Conservation (phyloP, 1,284 basidiomycete genomes). For the Papiliotrema flavescens region DNA sequence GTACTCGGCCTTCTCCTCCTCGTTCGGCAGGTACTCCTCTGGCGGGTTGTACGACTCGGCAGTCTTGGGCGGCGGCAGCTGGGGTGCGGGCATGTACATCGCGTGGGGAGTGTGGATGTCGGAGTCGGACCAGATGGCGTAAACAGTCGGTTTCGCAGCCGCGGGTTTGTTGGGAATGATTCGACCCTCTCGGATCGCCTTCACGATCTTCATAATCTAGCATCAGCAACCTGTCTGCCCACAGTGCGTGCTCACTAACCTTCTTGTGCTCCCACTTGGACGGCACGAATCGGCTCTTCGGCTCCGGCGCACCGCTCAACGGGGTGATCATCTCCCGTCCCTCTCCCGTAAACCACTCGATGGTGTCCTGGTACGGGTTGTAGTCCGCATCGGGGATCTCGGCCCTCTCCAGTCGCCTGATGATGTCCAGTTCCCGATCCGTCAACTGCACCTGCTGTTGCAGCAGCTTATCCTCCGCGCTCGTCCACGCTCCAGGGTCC, state of each 20-base stretch:
- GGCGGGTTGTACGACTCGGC: conserved; percentile 98
- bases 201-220: conserved; percentile 99
- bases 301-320: conserved; percentile 84
- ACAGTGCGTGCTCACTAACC: conserved; percentile 53
- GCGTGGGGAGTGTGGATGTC: conserved; percentile 67
- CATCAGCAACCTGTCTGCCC: neutral
- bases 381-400: conserved; percentile 90
- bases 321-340: conserved; percentile 94
- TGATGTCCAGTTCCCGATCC: conserved; percentile 91
- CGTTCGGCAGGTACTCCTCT: conserved; percentile 91
- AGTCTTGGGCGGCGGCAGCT: conserved; percentile 81
- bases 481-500: conserved; percentile 88
- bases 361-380: conserved; percentile 86
- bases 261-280: conserved; percentile 99
- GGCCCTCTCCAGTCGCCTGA: conserved; percentile 78
- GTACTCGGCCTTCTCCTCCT: conserved; percentile 80
- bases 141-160: conserved; percentile 71
- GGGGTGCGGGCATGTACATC: conserved; percentile 83
- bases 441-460: conserved; percentile 85
- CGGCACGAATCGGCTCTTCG: conserved; percentile 93
- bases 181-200: conserved; percentile 91
- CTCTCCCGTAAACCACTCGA: conserved; percentile 96
- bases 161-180: conserved; percentile 85
- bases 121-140: conserved; percentile 77
- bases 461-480: conserved; percentile 84